Evolutionary conservation across 1,139 yeast species (phyloP).

Genomic region (Hansenula sp.): DNA sequence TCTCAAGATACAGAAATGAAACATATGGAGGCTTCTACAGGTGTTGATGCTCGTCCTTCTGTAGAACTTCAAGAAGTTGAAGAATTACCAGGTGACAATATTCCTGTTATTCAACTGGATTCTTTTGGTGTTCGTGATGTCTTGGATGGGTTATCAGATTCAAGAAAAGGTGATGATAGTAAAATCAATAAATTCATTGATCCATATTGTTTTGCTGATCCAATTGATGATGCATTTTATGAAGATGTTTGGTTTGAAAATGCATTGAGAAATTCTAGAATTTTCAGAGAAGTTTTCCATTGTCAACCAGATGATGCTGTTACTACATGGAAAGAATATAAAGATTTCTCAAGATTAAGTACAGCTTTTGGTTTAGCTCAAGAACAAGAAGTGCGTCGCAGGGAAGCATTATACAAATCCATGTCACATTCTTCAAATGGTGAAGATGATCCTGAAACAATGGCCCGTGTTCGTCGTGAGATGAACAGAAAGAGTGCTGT

Average conservation of each 20-base stretch:
- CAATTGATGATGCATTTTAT: conserved; percentile 70
- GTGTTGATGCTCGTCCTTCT: conserved; percentile 1
- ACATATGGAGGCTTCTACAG: not conserved
- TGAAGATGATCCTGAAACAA: not conserved
- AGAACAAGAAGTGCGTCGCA: conserved; percentile 24
- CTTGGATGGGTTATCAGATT: conserved; percentile 29
- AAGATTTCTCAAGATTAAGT: conserved; percentile 54
- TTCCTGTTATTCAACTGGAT: conserved; percentile 44
- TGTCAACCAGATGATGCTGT: conserved; percentile 94
- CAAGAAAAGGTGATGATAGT: conserved; percentile 1
- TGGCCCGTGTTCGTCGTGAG: not conserved
- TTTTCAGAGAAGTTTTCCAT: conserved; percentile 83
- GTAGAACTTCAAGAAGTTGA: conserved; percentile 11
- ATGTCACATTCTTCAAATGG: conserved; percentile 1
- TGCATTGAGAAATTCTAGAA: conserved; percentile 78
- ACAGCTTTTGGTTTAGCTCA: conserved; percentile 55
- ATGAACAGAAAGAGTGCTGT: not conserved
- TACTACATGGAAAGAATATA: conserved; percentile 84
- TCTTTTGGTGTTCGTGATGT: conserved; percentile 43
- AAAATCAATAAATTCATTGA: conserved; percentile 53
- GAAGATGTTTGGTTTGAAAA: conserved; percentile 86
- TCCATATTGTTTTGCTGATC: conserved; percentile 87
- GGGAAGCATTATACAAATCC: conserved; percentile 6
- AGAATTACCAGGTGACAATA: conserved; percentile 26
- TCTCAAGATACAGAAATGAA: not conserved